These are phyloP conservation scores for Gossypium gossypioides DNA, from an alignment of 441 rosid genomes.

Conservation along the genomic window DNA sequence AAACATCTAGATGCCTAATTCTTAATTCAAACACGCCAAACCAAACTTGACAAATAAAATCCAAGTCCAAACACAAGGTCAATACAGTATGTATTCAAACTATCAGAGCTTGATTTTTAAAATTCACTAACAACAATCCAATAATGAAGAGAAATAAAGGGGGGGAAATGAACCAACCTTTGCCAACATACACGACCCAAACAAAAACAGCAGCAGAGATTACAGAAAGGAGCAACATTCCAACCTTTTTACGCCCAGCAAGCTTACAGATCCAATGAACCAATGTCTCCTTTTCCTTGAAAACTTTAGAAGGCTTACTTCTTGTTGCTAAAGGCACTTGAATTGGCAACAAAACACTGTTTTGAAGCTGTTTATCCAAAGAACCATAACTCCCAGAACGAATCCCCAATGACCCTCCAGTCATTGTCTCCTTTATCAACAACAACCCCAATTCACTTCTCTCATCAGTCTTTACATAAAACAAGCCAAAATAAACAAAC, in stretches of 20 bases:
- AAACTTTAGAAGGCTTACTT: conserved; percentile 65
- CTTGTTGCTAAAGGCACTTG: conserved; percentile 36
- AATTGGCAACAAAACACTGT: conserved; percentile 44
- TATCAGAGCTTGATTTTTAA: neutral
- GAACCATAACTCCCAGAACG: conserved; percentile 91
- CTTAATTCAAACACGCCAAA: neutral
- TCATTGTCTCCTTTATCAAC: conserved; percentile 35
- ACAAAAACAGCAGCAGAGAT: conserved; percentile 73
- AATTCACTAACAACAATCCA: conserved; percentile 3
- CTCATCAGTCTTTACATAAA: conserved; percentile 33
- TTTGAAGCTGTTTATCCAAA: conserved; percentile 63
- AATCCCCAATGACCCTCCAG: conserved; percentile 72
- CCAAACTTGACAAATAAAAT: neutral
- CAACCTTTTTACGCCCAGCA: conserved; percentile 82
- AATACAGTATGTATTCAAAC: neutral
- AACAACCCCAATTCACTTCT: conserved; percentile 26
- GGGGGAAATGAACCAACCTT: conserved; percentile 41
- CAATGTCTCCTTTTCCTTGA: conserved; percentile 65
- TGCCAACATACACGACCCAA: conserved; percentile 71
- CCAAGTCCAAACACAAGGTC: conserved; percentile 3
- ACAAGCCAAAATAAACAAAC: neutral
- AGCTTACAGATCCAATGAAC: conserved; percentile 80
- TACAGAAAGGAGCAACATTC: conserved; percentile 75
- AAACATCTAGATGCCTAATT: neutral
- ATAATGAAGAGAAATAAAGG: neutral